Base-by-base conservation (phyloP, 2,329 filamentous ascomycete species). In the Aspergillus sp. region DNA sequence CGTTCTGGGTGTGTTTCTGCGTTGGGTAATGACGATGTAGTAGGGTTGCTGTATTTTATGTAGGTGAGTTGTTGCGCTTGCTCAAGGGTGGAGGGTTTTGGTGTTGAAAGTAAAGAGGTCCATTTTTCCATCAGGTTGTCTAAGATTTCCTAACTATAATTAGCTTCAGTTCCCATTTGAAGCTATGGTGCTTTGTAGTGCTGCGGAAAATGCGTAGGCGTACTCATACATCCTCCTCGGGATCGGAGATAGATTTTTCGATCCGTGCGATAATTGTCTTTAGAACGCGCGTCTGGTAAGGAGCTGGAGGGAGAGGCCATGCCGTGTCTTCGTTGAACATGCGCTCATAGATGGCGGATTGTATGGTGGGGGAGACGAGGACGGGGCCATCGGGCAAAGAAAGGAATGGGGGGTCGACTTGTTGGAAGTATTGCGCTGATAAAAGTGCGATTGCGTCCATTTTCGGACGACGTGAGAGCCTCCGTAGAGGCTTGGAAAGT, bases 161-260 rank as follows among this genome's bases (percentile, higher is more conserved):
- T 19, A 19, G 19, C 12, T 23, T 52, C 17, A 43, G 23, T 37
- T 51, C 43, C 27, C 25, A 23, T 35, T 19, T 35, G 11, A 11
- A n/a, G 17, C 21, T 31, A 11, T 31, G n/a, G 17, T 25, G 41
- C 46, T 19, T 47, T 25, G 31, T 11, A 17, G 14, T 8, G 19
- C n/a, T n/a, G 31, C n/a, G 25, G 39, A 17, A 25, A 15, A 48
- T 31, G 23, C 44, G 23, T 48, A 55, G 51, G 55, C 49, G 39
- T 58, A 54, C 52, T 66, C 73, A 70, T 88, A 96, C 93, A 88
- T 96, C 86, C 81, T 90, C 82, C 66, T 96, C 90, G 74, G 91
- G 93, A 72, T 96, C 87, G 57, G 85, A 81, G 48, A 96, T 91
- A 35, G 88, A 84, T 31, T 81, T 77, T 73, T 96, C 91, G 52